Base-by-base conservation (phyloP, 768 basidiomycete species). In the Mycena crocata region DNA sequence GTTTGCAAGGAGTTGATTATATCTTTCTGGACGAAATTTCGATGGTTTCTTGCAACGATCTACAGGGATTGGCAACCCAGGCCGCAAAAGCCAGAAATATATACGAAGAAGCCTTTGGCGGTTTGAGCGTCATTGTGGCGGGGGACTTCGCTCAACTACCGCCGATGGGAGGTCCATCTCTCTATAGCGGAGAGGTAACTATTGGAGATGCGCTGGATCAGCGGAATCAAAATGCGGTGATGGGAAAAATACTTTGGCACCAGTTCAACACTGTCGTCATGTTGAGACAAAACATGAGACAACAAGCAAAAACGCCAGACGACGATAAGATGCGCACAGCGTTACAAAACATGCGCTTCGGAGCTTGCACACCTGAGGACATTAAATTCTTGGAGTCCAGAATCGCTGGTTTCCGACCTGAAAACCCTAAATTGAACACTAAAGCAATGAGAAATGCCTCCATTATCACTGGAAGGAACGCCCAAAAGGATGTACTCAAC, bases 331-430 rank as follows among this genome's bases (percentile, higher is more conserved):
- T 82, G 4, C 24, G 79, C 34, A 71, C 52, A 1, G 76, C 77
- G 0, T 51, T 84, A 0, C 75, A 76, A 35, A 81, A 83, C 66
- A 78, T 83, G 82, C 42, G 77, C 31, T 84, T 82, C 62, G 75
- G 74, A 21, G 66, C 77, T 0, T 85, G 83, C 66, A 83, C 79
- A 3, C 8, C 23, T 9, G 76, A 73, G 24, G 83, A 85, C 62
- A 69, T 85, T 17, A 40, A n/a, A 3, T 81, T 84, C 62, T 61
- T 85, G 4, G 31, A 66, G 15, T 71, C 74, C 4, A 19, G 73
- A 5, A 60, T 81, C 1, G 66, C 75, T 3, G 66, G 75, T 19
- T 40, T 48, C 1, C 6, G 24, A 10, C 57, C 62, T 3, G 67
- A 57, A 13, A 48, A 61, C 26, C 63, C 70, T 2, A 52, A 37